Conservation (phyloP, 2,329 filamentous ascomycete genomes). For the Trichoderma oligosporum region DNA sequence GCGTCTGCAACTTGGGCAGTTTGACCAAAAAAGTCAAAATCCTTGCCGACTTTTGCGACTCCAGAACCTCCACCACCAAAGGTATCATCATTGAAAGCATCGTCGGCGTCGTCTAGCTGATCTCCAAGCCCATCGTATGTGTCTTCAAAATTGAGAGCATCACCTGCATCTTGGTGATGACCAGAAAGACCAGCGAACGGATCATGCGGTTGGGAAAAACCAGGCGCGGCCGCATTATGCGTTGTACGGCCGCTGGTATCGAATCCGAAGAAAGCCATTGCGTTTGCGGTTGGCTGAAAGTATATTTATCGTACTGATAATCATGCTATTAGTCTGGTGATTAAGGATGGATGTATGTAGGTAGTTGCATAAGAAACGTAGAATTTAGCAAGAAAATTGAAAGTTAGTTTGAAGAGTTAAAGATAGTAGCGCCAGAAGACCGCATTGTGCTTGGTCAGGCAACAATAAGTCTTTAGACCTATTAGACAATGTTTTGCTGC, state of each 20-base stretch:
- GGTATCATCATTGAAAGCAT: conserved; percentile 95
- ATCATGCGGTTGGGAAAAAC: conserved; percentile 79
- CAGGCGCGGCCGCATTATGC: conserved; percentile 65
- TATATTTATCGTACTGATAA: conserved; percentile 25
- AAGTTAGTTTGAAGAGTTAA: background rate
- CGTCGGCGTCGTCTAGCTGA: conserved; percentile 83
- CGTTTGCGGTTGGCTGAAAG: conserved; percentile 26
- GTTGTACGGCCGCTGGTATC: conserved; percentile 54
- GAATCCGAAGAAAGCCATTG: conserved; percentile 92
- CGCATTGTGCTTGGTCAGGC: too few species aligned
- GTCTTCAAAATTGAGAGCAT: conserved; percentile 79
- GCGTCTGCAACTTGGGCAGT: conserved; percentile 83
- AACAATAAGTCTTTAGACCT: too few species aligned
- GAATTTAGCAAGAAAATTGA: too few species aligned
- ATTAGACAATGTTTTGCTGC: too few species aligned
- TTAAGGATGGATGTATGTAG: background rate
- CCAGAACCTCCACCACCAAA: conserved; percentile 54
- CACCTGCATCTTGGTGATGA: conserved; percentile 56
- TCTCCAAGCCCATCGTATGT: conserved; percentile 95
- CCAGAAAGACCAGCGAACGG: conserved; percentile 80
- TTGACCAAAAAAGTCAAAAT: conserved; percentile 95
- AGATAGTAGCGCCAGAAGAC: background rate
- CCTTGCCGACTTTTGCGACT: conserved; percentile 66
- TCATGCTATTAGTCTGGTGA: conserved; percentile 23
- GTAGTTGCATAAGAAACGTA: background rate